Evolutionary conservation across 2,329 filamentous ascomycete genomes (phyloP), one percentile per base, ranked within the genome.

Genomic region (Mariannaea elegans): DNA sequence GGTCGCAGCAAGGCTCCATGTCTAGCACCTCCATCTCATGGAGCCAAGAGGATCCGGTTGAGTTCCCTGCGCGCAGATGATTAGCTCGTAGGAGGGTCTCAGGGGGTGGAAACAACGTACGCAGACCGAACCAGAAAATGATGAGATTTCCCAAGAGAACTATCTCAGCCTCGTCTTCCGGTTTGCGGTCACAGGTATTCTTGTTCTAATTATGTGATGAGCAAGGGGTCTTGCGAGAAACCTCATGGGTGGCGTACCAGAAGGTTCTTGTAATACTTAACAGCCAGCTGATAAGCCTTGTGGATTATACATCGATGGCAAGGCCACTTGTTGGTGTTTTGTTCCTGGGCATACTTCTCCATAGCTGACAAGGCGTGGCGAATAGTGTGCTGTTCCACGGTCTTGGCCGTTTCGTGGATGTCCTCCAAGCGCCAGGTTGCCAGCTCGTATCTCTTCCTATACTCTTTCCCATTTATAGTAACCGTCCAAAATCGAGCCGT

Each of bases 51-150:
- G 80, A 81, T 0, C 81, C 80, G 1, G 77, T 76, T 0, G 77
- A 79, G 45, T 82, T 78, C 5, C 79, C 82, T 84, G 19, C 32
- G 14, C 14, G 12, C 36, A 4, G 7, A 0, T 4, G n/a, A n/a
- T n/a, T n/a, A n/a, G n/a, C n/a, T n/a, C n/a, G n/a, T n/a, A n/a
- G 27, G 13, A n/a, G 7, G 16, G 7, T 8, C 19, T 18, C 18
- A 18, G 4, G 31, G 12, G 24, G 19, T 10, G 19, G 3, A 23
- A 41, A 34, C 29, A 10, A 75, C 82, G 68, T 65, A 84, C 82
- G 74, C 10, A 78, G 77, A 3, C 78, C 78, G 63, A 83, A 81
- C 78, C 81, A 82, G 1, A 84, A 64, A 6, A 70, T 67, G 19
- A 84, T 78, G 3, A 81, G 72, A 9, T 76, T 75, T 1, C 61